Conservation (phyloP, 805 yeast species). For the Zygoascus biomembranicola region DNA sequence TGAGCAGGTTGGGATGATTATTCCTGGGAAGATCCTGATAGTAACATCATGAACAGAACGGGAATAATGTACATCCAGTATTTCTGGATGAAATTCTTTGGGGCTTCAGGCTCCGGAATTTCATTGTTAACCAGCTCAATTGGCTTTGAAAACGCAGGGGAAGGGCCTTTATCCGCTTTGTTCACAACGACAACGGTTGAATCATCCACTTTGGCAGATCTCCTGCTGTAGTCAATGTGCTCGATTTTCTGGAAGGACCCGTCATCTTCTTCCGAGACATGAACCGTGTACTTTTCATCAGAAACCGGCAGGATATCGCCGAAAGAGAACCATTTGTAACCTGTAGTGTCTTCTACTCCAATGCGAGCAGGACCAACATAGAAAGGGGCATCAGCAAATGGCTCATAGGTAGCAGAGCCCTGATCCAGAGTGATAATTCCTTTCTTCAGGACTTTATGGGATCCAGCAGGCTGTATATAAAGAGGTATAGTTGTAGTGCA, state of each 20-base stretch:
- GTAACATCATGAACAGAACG: slow-evolving; percentile 16
- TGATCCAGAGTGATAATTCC: background rate
- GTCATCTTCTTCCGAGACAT: slow-evolving; percentile 1
- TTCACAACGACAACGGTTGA: background rate
- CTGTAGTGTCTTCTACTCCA: slow-evolving; percentile 8
- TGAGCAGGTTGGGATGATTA: background rate
- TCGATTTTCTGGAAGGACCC: background rate
- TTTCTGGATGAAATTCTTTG: slow-evolving; percentile 22
- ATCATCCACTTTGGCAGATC: background rate
- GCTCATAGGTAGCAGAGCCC: slow-evolving; percentile 2
- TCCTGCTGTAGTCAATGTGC: slow-evolving; percentile 10
- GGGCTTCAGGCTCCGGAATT: slow-evolving; percentile 16
- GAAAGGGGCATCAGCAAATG: slow-evolving; percentile 3
- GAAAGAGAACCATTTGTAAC: slow-evolving; percentile 10
- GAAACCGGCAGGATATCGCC: slow-evolving; percentile 3
- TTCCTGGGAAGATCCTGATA: slow-evolving; percentile 14
- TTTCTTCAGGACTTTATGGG: background rate
- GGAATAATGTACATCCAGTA: slow-evolving; percentile 26
- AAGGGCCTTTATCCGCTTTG: slow-evolving; percentile 12
- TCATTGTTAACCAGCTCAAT: slow-evolving; percentile 22
- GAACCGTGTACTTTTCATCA: slow-evolving; percentile 5
- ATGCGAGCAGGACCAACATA: slow-evolving; percentile 13
- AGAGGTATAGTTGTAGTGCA: background rate
- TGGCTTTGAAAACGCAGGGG: slow-evolving; percentile 16
- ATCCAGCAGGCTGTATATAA: slow-evolving; percentile 3